phyloP scores from a whole-genome alignment of 1,139 yeast species.

The Hyphopichia khmerensis region DNA sequence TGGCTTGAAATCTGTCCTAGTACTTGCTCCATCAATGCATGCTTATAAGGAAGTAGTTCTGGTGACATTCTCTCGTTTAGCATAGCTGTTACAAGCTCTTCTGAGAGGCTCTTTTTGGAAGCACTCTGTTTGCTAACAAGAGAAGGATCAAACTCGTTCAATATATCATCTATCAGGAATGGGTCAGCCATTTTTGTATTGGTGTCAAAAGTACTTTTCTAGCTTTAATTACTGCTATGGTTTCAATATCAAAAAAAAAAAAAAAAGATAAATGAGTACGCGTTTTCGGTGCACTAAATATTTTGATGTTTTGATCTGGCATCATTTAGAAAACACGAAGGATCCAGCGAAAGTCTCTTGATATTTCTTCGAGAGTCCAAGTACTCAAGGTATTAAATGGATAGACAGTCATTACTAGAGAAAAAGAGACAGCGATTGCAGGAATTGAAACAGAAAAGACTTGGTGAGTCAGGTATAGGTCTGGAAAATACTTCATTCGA shows the following conservation, averaged over 20 bases:
- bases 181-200: slow-evolving; percentile 1
- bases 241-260: slow-evolving; percentile 1
- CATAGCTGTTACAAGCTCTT: slow-evolving; percentile 65
- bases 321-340: too few species aligned
- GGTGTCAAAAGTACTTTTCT: too few species aligned
- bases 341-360: too few species aligned
- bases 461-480: slow-evolving; percentile 10
- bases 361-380: too few species aligned
- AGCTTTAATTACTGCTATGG: too few species aligned
- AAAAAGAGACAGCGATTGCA: slow-evolving; percentile 43
- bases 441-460: slow-evolving; percentile 37
- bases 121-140: slow-evolving; percentile 10
- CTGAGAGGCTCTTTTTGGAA: slow-evolving; percentile 28
- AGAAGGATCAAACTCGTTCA: slow-evolving; percentile 48
- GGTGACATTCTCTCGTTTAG: slow-evolving; percentile 83
- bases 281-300: slow-evolving; percentile 3
- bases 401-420: slow-evolving; percentile 39
- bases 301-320: background rate
- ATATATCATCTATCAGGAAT: slow-evolving; percentile 57
- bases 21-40: slow-evolving; percentile 54
- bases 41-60: slow-evolving; percentile 72
- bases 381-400: too few species aligned
- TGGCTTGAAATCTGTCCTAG: slow-evolving; percentile 62
- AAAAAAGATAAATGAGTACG: slow-evolving; percentile 9
- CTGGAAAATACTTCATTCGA: slow-evolving; percentile 17